Base-by-base conservation (phyloP, 495 filamentous ascomycete genomes). In the Penicillium verhagenii region DNA sequence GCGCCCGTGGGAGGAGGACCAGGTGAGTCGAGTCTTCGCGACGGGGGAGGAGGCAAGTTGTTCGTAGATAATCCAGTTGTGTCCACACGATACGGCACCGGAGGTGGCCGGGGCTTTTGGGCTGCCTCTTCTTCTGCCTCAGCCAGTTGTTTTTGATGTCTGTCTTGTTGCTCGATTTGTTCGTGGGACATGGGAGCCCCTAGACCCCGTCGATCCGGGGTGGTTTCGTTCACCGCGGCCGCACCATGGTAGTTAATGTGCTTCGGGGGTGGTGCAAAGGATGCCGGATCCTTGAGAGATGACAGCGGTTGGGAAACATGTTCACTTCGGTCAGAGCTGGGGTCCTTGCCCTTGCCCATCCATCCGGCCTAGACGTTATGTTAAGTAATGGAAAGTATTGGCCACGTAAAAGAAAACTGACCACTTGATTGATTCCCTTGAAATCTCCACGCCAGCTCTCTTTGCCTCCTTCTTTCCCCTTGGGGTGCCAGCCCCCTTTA, bases 181-280 rank as follows among this genome's bases (percentile, higher is more conserved):
- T 71, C 70, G 43, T 64, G 61, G 1, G 71, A 65, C 16, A 82
- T 43, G 2, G 81, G 77, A 31, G 78, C 78, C 9, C 81, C 82
- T 10, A 79, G 48, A 14, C 79, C 78, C 39, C 71, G 62, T 37
- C 64, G 67, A 61, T 81, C 75, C 2, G 80, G 78, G 2, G 77
- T 80, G 4, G 66, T 71, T 50, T 74, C 65, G 48, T 78, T 77
- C 5, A 75, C 60, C 9, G 80, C 77, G 5, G 71, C 70, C 2
- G 70, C 71, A 14, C 80, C 77, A 63, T 85, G 74, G 56, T 78
- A 83, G 38, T 78, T 79, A 61, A 79, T 67, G 56, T 82, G 79
- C 57, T 87, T 96, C 4, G 93, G 93, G 19, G 93, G 93, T 29
- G 93, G 90, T 3, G 82, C 91, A 68, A 98, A 97, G 11, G 86